A percentile compares a stretch with the other conserved stretches of the same genome.
These are phyloP conservation scores for Lepidium didymum DNA, from an alignment of 345 rosid species.

Conservation along the genomic window DNA sequence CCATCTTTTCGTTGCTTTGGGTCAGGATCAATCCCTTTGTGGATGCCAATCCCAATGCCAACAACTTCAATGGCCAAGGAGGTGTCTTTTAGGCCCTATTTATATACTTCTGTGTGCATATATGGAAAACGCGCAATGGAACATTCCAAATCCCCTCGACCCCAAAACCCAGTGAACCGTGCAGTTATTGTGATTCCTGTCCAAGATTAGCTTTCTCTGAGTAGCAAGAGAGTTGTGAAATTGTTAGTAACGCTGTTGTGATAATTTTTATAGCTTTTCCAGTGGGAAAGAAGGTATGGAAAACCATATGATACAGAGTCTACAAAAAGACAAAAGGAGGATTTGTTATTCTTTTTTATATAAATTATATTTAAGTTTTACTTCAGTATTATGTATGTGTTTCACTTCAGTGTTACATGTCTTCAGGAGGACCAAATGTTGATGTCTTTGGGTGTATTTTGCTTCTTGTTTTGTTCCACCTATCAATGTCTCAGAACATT, in stretches of 20 bases:
- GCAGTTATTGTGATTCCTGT: background rate
- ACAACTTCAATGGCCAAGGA: conserved; percentile 58
- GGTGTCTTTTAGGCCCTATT: conserved; percentile 39
- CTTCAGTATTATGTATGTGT: too few species aligned
- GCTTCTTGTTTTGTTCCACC: background rate
- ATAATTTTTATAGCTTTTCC: conserved; percentile 3
- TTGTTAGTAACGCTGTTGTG: conserved; percentile 11
- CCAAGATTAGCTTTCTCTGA: conserved; percentile 8
- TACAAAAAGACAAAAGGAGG: background rate
- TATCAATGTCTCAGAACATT: background rate
- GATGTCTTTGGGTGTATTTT: background rate
- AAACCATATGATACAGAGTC: conserved; percentile 13
- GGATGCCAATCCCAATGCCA: conserved; percentile 35
- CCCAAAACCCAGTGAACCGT: background rate
- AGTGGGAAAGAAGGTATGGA: conserved; percentile 2
- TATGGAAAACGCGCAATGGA: background rate
- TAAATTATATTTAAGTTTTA: background rate
- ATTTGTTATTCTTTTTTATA: conserved; percentile 3
- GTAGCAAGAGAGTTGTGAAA: conserved; percentile 14
- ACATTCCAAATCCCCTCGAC: background rate
- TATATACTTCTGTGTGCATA: conserved; percentile 26
- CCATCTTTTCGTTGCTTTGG: conserved; percentile 99
- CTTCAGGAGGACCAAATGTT: background rate
- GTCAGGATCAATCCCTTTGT: conserved; percentile 93
- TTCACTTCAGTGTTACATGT: background rate